Percentiles rank a stretch among this genome's conserved stretches.
These are phyloP conservation scores for Flaveria brownii DNA, from an alignment of 129 eudicot genomes.

Conservation along the genomic window DNA sequence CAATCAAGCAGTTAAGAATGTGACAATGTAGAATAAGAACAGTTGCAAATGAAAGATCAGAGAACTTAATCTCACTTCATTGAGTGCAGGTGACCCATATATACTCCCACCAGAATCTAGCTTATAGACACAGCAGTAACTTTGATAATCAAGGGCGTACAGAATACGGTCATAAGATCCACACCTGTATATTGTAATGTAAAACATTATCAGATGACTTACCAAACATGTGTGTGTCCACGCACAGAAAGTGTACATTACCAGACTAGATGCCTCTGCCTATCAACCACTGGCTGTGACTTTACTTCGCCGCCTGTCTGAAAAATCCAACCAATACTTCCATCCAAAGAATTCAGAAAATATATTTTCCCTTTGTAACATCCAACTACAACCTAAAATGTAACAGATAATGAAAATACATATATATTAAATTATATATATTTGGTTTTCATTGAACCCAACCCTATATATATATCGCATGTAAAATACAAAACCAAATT, in stretches of 20 bases:
- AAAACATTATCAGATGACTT: slow-evolving; percentile 5
- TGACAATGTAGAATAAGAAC: neutral
- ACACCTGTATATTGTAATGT: slow-evolving; percentile 52
- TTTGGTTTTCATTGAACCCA: too few species aligned
- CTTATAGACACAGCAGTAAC: slow-evolving; percentile 59
- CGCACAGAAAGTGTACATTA: slow-evolving; percentile 29
- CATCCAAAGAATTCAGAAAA: slow-evolving; percentile 63
- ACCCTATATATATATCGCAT: too few species aligned
- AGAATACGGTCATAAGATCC: slow-evolving; percentile 88
- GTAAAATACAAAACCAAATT: neutral
- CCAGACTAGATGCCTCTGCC: slow-evolving; percentile 78
- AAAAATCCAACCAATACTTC: slow-evolving; percentile 70
- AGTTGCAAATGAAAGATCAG: slow-evolving; percentile 1
- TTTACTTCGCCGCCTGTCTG: slow-evolving; percentile 83
- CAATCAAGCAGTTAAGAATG: neutral
- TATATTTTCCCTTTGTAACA: slow-evolving; percentile 89
- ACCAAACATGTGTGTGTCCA: neutral
- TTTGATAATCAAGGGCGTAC: slow-evolving; percentile 75
- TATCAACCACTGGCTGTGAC: slow-evolving; percentile 84
- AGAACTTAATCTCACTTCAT: slow-evolving; percentile 53
- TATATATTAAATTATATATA: neutral
- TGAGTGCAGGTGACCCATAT: slow-evolving; percentile 78
- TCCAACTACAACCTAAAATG: slow-evolving; percentile 71
- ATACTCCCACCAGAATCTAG: slow-evolving; percentile 79
- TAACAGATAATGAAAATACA: neutral